phyloP scores from a whole-genome alignment of 2,329 filamentous ascomycete genomes.

The Neofusicoccum kwambonambiense region DNA sequence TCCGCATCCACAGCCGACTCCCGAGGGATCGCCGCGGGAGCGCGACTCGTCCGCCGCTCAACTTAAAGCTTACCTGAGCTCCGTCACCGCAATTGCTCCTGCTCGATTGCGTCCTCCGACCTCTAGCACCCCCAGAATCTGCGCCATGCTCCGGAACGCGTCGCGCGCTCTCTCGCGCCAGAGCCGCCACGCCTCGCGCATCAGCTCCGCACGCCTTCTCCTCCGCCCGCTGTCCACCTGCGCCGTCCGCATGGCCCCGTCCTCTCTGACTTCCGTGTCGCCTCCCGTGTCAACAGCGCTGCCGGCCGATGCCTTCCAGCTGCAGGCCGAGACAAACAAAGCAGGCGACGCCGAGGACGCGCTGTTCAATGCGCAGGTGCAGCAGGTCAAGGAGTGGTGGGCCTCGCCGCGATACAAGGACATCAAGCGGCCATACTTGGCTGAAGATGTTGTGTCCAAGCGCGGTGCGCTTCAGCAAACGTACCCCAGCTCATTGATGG shows the following conservation, averaged over 20 bases:
- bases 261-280: slow-evolving; percentile 53
- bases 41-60: not conserved
- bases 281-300: slow-evolving; percentile 61
- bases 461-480: slow-evolving; percentile 81
- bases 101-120: too few species aligned
- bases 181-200: slow-evolving; percentile 27
- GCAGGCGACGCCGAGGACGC: slow-evolving; percentile 78
- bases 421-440: slow-evolving; percentile 88
- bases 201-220: slow-evolving; percentile 24
- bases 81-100: not conserved
- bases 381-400: slow-evolving; percentile 91
- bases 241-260: slow-evolving; percentile 53
- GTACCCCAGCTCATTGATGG: slow-evolving; percentile 93
- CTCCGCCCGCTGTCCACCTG: slow-evolving; percentile 42
- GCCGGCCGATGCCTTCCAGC: slow-evolving; percentile 78
- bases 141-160: slow-evolving; percentile 37
- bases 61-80: not conserved
- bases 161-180: slow-evolving; percentile 37
- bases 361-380: slow-evolving; percentile 78
- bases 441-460: slow-evolving; percentile 90
- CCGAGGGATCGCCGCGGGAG: not conserved
- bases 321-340: slow-evolving; percentile 76
- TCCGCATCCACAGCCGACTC: not conserved
- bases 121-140: not conserved
- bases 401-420: slow-evolving; percentile 76